Base-by-base conservation (phyloP, 1,139 yeast species). In the Protomyces arabidopsidicola region DNA sequence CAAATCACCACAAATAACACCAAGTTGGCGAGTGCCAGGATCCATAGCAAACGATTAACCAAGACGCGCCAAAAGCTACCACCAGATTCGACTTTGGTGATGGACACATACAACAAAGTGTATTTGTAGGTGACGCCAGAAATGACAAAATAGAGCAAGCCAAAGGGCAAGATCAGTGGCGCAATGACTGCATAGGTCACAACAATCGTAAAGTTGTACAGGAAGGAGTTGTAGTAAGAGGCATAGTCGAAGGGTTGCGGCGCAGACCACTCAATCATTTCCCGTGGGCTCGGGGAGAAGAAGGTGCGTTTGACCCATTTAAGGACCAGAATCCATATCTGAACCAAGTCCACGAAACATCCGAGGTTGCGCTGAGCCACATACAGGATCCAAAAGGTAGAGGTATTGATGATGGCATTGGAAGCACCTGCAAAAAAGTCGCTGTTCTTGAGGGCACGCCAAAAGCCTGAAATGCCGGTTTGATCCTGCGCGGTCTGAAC, bases 301-400 rank as follows among this genome's bases (percentile, higher is more conserved):
- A 73, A 69, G 42, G 69, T 68, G 27, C 72, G 69, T 53, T 73
- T 71, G 66, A 71, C 68, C 39, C 71, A 67, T 22, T 75, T 73
- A 60, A 70, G 68, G 1, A 73, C 10, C 10, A 77, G 67, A 3
- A 71, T 68, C 56, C 74, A 42, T 2, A 73, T 70, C 65, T 77
- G 79, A 14, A 76, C 68, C 8, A 76, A 65, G 60, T 74, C 76
- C 10, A 75, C 65, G 42, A 74, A 68, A 1, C 75, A 68, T 9
- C 75, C 76, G 18, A 76, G 58, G 55, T 74, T 72, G 18, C 66
- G 45, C 34, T 76, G 72, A 31, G 77, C 65, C 31, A 77, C 67
- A 65, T 76, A 77, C 75, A 76, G 74, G 31, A 77, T 77, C 80
- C 80, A 77, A 69, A 77, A 77, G 1, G 78, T 73, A 2, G 79